Conservation (phyloP, 768 basidiomycete species). For the Pilatotrama ljubarskyi region DNA sequence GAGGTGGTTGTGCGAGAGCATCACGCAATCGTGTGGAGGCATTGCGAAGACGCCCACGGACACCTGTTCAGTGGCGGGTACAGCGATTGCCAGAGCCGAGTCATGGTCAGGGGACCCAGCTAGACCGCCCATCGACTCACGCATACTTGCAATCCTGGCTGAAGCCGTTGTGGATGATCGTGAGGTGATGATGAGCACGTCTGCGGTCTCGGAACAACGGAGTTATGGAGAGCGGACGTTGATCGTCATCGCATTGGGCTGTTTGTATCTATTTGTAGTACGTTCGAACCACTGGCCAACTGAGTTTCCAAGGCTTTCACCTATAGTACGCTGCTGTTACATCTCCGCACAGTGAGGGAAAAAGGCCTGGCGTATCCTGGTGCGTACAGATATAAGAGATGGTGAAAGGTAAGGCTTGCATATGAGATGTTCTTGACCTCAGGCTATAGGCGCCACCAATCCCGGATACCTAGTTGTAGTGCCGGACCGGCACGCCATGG, state of each 20-base stretch:
- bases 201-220: too few relatives aligned
- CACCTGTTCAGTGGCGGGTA: neutral
- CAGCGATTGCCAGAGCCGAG: neutral
- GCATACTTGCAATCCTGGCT: neutral
- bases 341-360: too few relatives aligned
- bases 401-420: too few relatives aligned
- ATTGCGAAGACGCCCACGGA: neutral
- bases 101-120: neutral
- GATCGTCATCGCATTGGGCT: neutral
- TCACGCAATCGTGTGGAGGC: constrained; percentile 15
- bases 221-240: neutral
- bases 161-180: neutral
- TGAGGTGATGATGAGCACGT: neutral
- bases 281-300: too few relatives aligned
- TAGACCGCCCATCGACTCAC: neutral
- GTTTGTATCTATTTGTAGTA: constrained; percentile 12
- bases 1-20: neutral
- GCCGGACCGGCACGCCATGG: constrained; percentile 34
- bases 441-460: neutral
- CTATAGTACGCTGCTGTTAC: too few relatives aligned
- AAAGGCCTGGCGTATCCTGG: too few relatives aligned
- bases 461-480: constrained; percentile 29
- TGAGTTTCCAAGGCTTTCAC: too few relatives aligned
- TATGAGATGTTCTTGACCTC: too few relatives aligned
- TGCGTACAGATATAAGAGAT: too few relatives aligned